Base-by-base conservation (phyloP, 164 flowering plant genomes). In the Magnolia sinica region DNA sequence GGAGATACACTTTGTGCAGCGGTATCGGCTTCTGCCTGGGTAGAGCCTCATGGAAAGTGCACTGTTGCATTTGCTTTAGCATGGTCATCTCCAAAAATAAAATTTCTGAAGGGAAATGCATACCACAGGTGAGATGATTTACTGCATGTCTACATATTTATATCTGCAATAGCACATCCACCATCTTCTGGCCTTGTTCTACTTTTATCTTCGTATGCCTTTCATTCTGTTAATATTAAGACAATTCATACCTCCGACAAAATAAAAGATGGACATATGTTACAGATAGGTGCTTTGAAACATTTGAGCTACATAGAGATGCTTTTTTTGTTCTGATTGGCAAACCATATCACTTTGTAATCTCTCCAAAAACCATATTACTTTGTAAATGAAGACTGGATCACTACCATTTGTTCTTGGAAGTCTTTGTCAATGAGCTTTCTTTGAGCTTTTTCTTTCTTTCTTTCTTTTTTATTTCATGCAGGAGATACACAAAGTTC, bases 401-500 rank as follows among this genome's bases (percentile, higher is more conserved):
- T 37, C 2, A 11, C 49, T 29, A 11, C 7, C 8, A 29, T 37
- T 29, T 27, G 50, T 31, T 5, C 7, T 37, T 29, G 50, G 18
- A 29, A 3, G 14, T 66, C n/a, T 29, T 13, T 68, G 71, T 37
- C 29, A 11, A 14, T 68, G 50, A 16, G 71, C 50, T 72, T 22
- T 67, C 55, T 78, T 18, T 72, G 31, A n/a, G 18, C 14, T 11
- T 24, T 24, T 65, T 20, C 3, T 18, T 67, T 24, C 45, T 37
- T 37, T 5, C 7, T 37, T 37, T 37, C 7, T 2, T 23, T 45
- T 55, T 11, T 11, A 18, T 70, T 70, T 45, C 20, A 7, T 83
- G 78, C 95, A 96, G 99, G 94, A 86, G 98, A 85, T 96, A 96
- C 84, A 94, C 98, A 37, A 93, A 90, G 81, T 96, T 82, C 74